Base-by-base conservation (phyloP, 139 green algal species). In the Tetradesmus lagerheimii region DNA sequence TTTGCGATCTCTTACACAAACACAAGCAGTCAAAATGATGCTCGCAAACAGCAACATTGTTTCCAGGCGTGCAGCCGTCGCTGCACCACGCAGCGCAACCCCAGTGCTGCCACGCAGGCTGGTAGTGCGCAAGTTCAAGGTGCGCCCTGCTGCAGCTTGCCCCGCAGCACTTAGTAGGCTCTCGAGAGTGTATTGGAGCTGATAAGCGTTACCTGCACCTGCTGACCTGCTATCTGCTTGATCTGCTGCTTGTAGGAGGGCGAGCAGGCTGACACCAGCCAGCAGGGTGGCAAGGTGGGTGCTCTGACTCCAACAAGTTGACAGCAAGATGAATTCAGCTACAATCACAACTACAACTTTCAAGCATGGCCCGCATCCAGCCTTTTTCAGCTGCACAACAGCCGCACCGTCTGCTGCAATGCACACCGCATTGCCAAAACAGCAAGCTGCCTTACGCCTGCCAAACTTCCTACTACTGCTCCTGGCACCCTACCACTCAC, bases 261-360 rank as follows among this genome's bases (percentile, higher is more conserved):
- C 20, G 85, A 89, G 29, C 85, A 89, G 85, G 85, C 45, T 53
- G 85, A 89, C 74, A 89, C 85, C 11, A 45, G 35, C 35, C 35
- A 50, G 20, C 85, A 89, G 85, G 85, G 85, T 64, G 20, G 35
- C 67, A 89, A 80, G 27, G 79, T 85, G 79, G 20, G 57, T 71
- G 57, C 18, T 11, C 57, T 31, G 57, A 4, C 12, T 9, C 5
- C 23, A 71, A 23, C 23, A 8, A 18, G 5, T 15, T 5, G 53
- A 23, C 53, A 66, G 9, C 43, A 5, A 9, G 9, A 9, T 50
- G 43, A 50, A 50, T 9, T 50, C 9, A 50, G 5, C 43, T 50
- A 15, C 5, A 50, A n/a, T n/a, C n/a, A n/a, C n/a, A n/a, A n/a
- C n/a, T n/a, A n/a, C n/a, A n/a, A n/a, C n/a, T n/a, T n/a, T n/a